Evolutionary conservation across 2,329 filamentous ascomycete genomes (phyloP), one percentile per base, ranked within the genome.

Genomic region (Aspergillus persii): DNA sequence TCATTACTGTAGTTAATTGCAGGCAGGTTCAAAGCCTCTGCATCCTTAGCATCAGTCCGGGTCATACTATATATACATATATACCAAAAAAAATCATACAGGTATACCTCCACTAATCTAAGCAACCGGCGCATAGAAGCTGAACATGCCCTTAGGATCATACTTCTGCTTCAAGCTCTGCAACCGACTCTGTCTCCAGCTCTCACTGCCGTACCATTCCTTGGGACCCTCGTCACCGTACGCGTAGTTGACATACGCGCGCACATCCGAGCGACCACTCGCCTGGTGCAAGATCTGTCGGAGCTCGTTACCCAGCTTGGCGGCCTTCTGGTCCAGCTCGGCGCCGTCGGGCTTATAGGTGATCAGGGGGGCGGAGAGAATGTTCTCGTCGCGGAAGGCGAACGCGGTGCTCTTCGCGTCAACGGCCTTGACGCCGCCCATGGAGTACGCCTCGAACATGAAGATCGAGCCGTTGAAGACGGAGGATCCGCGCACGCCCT

Each of bases 381-480:
- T 63, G 63, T 80, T 79, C 54, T 80, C 77, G 1, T 68, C 62
- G 2, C 83, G 77, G 69, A 77, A 78, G 18, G 81, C 75, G 58
- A 79, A 84, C 1, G 82, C 81, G 3, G 77, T 75, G 1, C 75
- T 73, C 8, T 68, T 66, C 29, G 61, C 63, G 50, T 68, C 61
- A 44, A 81, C 64, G 0, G 68, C 70, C 54, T 76, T 66, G 2
- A 85, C 77, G 1, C 78, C 83, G 26, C 78, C 68, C 7, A 68
- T 70, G 1, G 82, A 77, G 69, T 86, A 86, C 3, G 80, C 80
- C 65, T 86, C 84, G 56, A 86, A 82, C 77, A 85, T 80, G 71
- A 85, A 81, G 49, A 84, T 71, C 1, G 78, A 78, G 62, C 73
- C 64, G 53, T 73, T 74, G 41, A 77, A 73, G 0, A 64, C 64